Percentiles rank a stretch among this genome's conserved stretches.
Conservation (phyloP, 2,329 filamentous ascomycete species). For the Ascochyta viciae-villosae region DNA sequence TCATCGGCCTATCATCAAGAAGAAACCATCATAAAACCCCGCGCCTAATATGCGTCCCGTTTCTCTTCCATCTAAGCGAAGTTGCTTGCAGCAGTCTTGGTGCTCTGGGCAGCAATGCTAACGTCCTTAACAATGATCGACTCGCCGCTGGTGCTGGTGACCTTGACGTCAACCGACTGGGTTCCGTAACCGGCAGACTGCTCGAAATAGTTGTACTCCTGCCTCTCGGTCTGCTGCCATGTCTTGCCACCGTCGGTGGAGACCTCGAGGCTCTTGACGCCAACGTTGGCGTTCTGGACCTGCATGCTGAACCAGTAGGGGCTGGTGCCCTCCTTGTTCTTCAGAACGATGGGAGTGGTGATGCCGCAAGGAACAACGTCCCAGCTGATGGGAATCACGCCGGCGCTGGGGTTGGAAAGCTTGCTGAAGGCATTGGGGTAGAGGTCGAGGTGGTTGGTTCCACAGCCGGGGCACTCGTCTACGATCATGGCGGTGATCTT, state of each 20-base stretch:
- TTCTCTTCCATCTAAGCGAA: constrained; percentile 28
- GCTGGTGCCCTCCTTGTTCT: constrained; percentile 62
- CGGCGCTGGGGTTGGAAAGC: constrained; percentile 54
- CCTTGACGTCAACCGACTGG: constrained; percentile 60
- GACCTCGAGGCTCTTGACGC: constrained; percentile 65
- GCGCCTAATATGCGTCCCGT: neutral
- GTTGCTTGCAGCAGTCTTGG: constrained; percentile 42
- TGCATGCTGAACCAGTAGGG: constrained; percentile 68
- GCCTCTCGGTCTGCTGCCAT: constrained; percentile 64
- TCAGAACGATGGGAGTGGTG: constrained; percentile 56
- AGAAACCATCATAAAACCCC: constrained; percentile 6
- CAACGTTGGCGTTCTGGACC: constrained; percentile 68
- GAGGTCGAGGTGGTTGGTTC: constrained; percentile 62
- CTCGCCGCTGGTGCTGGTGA: constrained; percentile 62
- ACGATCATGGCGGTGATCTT: constrained; percentile 70
- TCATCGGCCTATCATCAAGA: constrained; percentile 13
- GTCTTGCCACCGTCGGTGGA: constrained; percentile 65
- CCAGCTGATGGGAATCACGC: constrained; percentile 60
- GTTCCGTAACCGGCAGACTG: constrained; percentile 64
- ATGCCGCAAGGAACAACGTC: constrained; percentile 61
- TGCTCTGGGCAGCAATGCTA: constrained; percentile 47
- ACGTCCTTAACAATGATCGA: constrained; percentile 61
- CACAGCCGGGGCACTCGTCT: constrained; percentile 65
- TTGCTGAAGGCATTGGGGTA: constrained; percentile 60
- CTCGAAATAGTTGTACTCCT: constrained; percentile 67